These are phyloP conservation scores for Ceratonia siliqua DNA, from an alignment of 306 rosid genomes.

Conservation along the genomic window DNA sequence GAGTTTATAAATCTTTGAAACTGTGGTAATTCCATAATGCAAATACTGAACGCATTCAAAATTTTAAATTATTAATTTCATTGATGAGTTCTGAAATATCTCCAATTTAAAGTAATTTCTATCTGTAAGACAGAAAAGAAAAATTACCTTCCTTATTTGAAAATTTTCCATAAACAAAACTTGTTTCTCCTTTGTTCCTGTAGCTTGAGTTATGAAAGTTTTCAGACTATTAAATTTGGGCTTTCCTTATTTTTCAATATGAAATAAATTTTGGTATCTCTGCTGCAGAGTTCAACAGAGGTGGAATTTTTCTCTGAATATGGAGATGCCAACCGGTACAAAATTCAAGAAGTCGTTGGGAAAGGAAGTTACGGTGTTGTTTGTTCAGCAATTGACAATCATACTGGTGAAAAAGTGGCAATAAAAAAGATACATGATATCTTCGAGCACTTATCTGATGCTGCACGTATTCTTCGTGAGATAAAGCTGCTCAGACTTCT, in stretches of 20 bases:
- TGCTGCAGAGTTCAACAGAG: conserved; percentile 67
- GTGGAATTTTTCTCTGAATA: conserved; percentile 93
- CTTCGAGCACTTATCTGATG: conserved; percentile 91
- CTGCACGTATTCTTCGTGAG: conserved; percentile 98
- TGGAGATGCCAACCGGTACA: conserved; percentile 83
- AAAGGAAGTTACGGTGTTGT: conserved; percentile 98
- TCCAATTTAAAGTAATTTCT: background rate
- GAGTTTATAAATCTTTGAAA: conserved; percentile 11
- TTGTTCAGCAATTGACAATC: conserved; percentile 93
- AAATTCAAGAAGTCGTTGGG: conserved; percentile 91
- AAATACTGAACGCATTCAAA: background rate
- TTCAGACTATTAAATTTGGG: conserved; percentile 11
- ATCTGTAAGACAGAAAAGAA: background rate
- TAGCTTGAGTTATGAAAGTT: conserved; percentile 24
- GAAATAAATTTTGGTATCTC: conserved; percentile 31
- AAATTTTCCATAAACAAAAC: background rate
- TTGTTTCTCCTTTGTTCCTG: conserved; percentile 6
- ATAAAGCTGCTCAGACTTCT: conserved; percentile 95
- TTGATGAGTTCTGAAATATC: conserved; percentile 18
- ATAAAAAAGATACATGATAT: conserved; percentile 90
- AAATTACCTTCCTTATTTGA: background rate
- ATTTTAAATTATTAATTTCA: conserved; percentile 1
- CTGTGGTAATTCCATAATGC: conserved; percentile 13
- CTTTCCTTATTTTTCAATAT: conserved; percentile 10
- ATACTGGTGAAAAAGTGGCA: conserved; percentile 86